Evolutionary conservation across 1,139 yeast species (phyloP), one percentile per base, ranked within the genome.

Genomic region (Geotrichum restrictum): DNA sequence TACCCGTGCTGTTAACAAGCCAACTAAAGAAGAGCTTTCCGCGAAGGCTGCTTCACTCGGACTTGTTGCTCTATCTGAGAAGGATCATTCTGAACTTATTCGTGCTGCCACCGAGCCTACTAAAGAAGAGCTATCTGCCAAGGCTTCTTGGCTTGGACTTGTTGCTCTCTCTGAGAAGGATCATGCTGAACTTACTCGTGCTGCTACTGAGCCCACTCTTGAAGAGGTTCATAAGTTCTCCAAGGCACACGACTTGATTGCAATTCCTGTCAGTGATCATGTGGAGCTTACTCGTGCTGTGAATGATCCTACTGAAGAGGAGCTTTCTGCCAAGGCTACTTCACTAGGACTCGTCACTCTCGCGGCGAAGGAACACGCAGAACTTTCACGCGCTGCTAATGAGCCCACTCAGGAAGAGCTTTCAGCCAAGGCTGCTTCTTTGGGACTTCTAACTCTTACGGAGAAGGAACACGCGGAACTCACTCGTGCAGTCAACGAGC

Each of bases 341-440:
- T 37, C n/a, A 38, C 51, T 16, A 33, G 31, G 19, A 21, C 38
- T 45, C 75, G 79, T 56, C 75, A 77, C 40, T 63, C 82, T 83
- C 21, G 74, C 84, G 2, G 62, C 66, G 48, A 78, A 73, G 1
- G 78, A 77, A 55, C 80, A 74, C 53, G 74, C 75, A 1, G 55
- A 48, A 6, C 56, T 54, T 3, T 40, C 46, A 10, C 38, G 46
- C 10, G 37, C 60, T 16, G 51, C 59, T 19, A 59, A 61, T 2
- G 31, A 52, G 59, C 53, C 57, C 40, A 43, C 62, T n/a, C 38
- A 42, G 11, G 60, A 57, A 6, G 59, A 58, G 4, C 36, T 57
- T 2, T 31, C 38, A 8, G 32, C 43, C 2, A 33, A 31, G 11
- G 56, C 53, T 5, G 44, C 27, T 6, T 31, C 10, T 3, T 14